Base-by-base conservation (phyloP, 2,329 filamentous ascomycete species). In the Pseudocercospora pini-densiflorae region DNA sequence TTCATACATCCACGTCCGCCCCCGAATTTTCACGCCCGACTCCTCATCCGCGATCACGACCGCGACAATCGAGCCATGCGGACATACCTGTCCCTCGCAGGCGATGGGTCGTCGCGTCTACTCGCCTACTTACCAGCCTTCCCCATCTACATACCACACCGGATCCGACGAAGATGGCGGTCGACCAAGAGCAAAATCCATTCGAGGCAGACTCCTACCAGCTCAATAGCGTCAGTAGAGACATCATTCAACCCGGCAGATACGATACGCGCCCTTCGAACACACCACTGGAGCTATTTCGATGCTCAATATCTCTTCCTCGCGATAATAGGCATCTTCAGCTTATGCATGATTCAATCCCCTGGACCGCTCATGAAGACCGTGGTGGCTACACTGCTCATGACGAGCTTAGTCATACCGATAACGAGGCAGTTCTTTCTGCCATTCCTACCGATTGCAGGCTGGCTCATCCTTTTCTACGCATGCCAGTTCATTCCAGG, bases 391-490 rank as follows among this genome's bases (percentile, higher is more conserved):
- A 85, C 89, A 1, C 83, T 88, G 61, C 85, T 94, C 68, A 83
- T 90, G 66, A 83, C 88, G 71, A 88, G 93, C 33, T 83, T 97
- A 45, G 83, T 94, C 53, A 87, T 97, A 79, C 94, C 94, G 6
- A 86, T 92, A 59, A 96, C 94, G 3, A 87, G 92, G 70, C 94
- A 98, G 79, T 97, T 97, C 79, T 93, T 97, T 77, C 84, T 97
- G 49, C 94, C 94, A 9, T 93, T 93, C 61, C 84, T 95, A 66
- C 90, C 92, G 6, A 92, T 97, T 70, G 90, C 92, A 79, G 90
- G 89, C 24, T 98, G 94, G 88, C 84, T 97, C 47, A 83, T 97
- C 58, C 92, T 97, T 78, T 97, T 97, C 82, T 97, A 95, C 79
- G 90, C 90, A 70, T 95, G 92, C 84, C 91, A 94, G 76, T 97